A percentile compares a stretch with the other conserved stretches of the same genome.
Evolutionary conservation across 768 basidiomycete genomes (phyloP).

Genomic region (Lactarius vividus): DNA sequence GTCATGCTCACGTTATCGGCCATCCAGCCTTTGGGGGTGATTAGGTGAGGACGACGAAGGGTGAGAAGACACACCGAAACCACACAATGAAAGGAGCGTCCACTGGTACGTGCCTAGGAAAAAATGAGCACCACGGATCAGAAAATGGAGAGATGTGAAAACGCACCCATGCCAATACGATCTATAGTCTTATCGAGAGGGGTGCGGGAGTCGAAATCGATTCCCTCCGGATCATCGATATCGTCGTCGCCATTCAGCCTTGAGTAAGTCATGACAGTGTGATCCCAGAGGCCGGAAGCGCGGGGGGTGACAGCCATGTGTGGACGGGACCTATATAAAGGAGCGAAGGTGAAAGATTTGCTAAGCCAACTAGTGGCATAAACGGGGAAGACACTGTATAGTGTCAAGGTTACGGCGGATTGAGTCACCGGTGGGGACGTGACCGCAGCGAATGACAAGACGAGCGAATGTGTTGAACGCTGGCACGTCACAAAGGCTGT

Average conservation of each 20-base stretch:
- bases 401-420: not conserved
- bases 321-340: conserved; percentile 9
- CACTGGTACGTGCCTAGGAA: conserved; percentile 69
- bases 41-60: not conserved
- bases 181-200: conserved; percentile 84
- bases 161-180: conserved; percentile 81
- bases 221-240: conserved; percentile 32
- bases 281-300: conserved; percentile 49
- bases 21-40: conserved; percentile 69
- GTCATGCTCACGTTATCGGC: conserved; percentile 74
- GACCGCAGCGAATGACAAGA: not conserved
- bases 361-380: conserved; percentile 8
- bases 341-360: not conserved
- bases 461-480: not conserved
- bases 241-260: conserved; percentile 34
- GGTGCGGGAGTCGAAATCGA: conserved; percentile 36
- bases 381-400: not conserved
- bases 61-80: conserved; percentile 63
- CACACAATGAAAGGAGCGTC: conserved; percentile 79
- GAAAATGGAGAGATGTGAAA: not conserved
- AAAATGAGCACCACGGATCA: not conserved
- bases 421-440: not conserved
- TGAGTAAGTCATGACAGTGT: conserved; percentile 39
- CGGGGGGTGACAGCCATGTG: conserved; percentile 41
- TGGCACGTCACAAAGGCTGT: not conserved